Percentiles rank a stretch among this genome's conserved stretches.
Conservation (phyloP, 208 protist species). For the Trichomonas vaginalis region DNA sequence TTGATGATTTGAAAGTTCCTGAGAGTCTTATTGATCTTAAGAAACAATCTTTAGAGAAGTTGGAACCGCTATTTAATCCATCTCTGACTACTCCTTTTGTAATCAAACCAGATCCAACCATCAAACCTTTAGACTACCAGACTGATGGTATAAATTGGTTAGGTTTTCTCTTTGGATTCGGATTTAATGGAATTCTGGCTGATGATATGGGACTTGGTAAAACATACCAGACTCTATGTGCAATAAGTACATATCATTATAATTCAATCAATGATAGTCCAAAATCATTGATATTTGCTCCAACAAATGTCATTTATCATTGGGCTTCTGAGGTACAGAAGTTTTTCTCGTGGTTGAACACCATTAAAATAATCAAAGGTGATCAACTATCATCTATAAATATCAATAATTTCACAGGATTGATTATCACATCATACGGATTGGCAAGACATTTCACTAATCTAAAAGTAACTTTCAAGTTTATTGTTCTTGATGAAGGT, state of each 20-base stretch:
- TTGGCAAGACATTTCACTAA: slow-evolving; percentile 52
- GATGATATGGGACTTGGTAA: slow-evolving; percentile 72
- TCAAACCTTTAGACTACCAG: slow-evolving; percentile 67
- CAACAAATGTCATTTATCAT: slow-evolving; percentile 56
- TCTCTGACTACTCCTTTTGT: background rate
- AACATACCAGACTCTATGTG: slow-evolving; percentile 61
- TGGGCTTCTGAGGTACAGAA: slow-evolving; percentile 59
- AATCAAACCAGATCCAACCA: too few relatives aligned
- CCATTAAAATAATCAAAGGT: too few relatives aligned
- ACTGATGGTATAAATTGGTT: slow-evolving; percentile 90
- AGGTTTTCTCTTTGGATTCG: slow-evolving; percentile 41
- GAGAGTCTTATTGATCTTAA: background rate
- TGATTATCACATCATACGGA: slow-evolving; percentile 62
- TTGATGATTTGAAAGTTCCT: background rate
- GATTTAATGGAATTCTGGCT: slow-evolving; percentile 56
- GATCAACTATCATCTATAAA: background rate
- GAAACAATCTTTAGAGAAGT: background rate
- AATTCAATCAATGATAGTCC: slow-evolving; percentile 13
- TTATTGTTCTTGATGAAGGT: slow-evolving; percentile 70
- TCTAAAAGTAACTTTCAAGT: slow-evolving; percentile 41
- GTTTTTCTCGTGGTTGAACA: slow-evolving; percentile 39
- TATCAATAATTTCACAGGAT: background rate
- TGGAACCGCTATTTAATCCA: background rate
- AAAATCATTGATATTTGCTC: slow-evolving; percentile 60
- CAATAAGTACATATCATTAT: slow-evolving; percentile 36